A percentile compares a stretch with the other conserved stretches of the same genome.
Conservation (phyloP, 2,329 filamentous ascomycete genomes). For the Talaromyces rugulosus region DNA sequence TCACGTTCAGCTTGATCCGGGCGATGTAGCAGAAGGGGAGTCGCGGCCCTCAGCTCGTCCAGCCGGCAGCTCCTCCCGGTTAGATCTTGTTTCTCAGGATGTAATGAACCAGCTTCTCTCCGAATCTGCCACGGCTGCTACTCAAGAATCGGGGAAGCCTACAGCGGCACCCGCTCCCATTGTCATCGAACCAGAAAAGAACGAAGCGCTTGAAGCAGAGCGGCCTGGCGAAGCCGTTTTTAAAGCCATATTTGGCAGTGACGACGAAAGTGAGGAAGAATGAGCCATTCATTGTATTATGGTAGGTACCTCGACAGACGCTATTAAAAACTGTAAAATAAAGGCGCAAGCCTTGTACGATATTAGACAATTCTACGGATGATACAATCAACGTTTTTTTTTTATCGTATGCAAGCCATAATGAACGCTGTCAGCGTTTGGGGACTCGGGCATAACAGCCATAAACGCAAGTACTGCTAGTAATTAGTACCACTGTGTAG, state of each 20-base stretch:
- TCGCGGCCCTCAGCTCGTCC: slow-evolving; percentile 27
- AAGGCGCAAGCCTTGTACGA: background rate
- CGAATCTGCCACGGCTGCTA: slow-evolving; percentile 31
- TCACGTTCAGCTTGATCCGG: slow-evolving; percentile 58
- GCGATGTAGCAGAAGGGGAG: slow-evolving; percentile 32
- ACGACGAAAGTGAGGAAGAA: slow-evolving; percentile 61
- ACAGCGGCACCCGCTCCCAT: slow-evolving; percentile 14
- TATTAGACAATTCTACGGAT: background rate
- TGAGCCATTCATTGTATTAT: background rate
- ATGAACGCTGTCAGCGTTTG: no score
- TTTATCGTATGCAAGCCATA: no score
- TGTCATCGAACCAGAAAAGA: slow-evolving; percentile 66
- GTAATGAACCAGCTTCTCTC: slow-evolving; percentile 54
- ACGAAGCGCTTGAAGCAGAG: slow-evolving; percentile 71
- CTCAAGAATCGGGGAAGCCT: slow-evolving; percentile 5
- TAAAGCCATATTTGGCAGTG: slow-evolving; percentile 88
- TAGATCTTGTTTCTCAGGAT: slow-evolving; percentile 50
- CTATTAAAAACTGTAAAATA: background rate
- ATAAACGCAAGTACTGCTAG: background rate
- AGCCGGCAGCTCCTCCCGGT: slow-evolving; percentile 19
- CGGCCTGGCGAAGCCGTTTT: slow-evolving; percentile 78
- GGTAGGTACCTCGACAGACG: background rate
- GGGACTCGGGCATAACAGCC: no score
- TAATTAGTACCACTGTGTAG: no score
- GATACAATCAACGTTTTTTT: background rate